Percentiles rank a stretch among this genome's conserved stretches.
Evolutionary conservation across 176 grass and related monocot species (phyloP).

Genomic region (Puya raimondii): DNA sequence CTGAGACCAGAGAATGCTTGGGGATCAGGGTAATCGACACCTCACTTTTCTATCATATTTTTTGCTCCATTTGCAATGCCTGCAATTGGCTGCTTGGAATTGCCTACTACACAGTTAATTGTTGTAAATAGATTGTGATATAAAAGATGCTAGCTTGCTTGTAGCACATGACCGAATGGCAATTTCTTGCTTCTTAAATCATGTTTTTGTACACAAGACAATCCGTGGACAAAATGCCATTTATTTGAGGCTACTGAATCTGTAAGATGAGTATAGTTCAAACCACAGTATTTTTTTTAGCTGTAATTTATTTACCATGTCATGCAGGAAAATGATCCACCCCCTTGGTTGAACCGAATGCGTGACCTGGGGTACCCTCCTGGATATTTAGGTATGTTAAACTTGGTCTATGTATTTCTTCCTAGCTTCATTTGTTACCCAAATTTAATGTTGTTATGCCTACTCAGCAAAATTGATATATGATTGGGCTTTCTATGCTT

Average conservation of each 20-base stretch:
- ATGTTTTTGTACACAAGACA: too few relatives aligned
- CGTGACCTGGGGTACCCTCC: slow-evolving; percentile 93
- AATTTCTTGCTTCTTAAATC: too few relatives aligned
- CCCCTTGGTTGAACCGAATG: slow-evolving; percentile 92
- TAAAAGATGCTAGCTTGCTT: too few relatives aligned
- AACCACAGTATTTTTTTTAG: neutral
- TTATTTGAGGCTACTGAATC: neutral
- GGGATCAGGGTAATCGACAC: slow-evolving; percentile 65
- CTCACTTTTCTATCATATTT: slow-evolving; percentile 13
- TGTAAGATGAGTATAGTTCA: neutral
- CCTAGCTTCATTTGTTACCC: too few relatives aligned
- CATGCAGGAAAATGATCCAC: slow-evolving; percentile 82
- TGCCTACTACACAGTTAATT: too few relatives aligned
- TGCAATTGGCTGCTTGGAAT: neutral
- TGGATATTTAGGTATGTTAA: slow-evolving; percentile 76
- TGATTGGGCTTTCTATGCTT: too few relatives aligned
- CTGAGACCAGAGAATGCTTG: slow-evolving; percentile 89
- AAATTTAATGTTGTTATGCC: too few relatives aligned
- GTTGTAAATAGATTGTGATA: too few relatives aligned
- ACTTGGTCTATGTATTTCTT: neutral
- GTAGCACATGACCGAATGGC: too few relatives aligned
- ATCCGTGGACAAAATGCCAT: neutral
- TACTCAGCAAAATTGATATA: too few relatives aligned
- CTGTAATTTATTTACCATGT: slow-evolving; percentile 5
- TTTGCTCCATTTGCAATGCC: neutral